A percentile compares a stretch with the other conserved stretches of the same genome.
Conservation (phyloP, 2,329 filamentous ascomycete genomes). For the Aspergillus neoniger region DNA sequence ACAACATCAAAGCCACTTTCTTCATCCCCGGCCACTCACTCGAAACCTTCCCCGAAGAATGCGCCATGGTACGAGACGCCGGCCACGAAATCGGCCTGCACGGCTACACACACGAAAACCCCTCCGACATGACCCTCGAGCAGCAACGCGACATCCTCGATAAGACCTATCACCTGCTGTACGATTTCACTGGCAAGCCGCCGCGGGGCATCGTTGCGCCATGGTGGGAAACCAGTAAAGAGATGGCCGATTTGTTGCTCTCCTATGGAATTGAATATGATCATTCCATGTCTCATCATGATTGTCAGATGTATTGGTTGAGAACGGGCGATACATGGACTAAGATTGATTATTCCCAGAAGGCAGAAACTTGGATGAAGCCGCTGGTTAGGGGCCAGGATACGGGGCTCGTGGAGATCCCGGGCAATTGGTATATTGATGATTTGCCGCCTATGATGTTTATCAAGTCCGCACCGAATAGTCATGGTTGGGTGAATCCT, state of each 20-base stretch:
- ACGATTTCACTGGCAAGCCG: conserved; percentile 72
- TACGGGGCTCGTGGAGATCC: conserved; percentile 49
- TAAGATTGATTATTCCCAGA: conserved; percentile 47
- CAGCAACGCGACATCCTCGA: conserved; percentile 76
- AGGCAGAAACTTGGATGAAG: conserved; percentile 50
- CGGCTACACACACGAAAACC: conserved; percentile 75
- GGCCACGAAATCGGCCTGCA: conserved; percentile 70
- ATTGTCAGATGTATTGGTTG: conserved; percentile 49
- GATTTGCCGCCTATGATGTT: conserved; percentile 51
- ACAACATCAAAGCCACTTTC: conserved; percentile 69
- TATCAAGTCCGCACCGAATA: conserved; percentile 52
- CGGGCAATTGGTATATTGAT: conserved; percentile 48
- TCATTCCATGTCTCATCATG: conserved; percentile 49
- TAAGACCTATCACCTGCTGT: conserved; percentile 73
- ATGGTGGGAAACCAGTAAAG: conserved; percentile 72
- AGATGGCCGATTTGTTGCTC: conserved; percentile 58
- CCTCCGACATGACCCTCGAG: conserved; percentile 69
- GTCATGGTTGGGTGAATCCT: conserved; percentile 60
- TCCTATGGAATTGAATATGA: conserved; percentile 49
- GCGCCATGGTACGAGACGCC: conserved; percentile 60
- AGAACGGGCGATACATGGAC: conserved; percentile 49
- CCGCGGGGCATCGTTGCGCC: conserved; percentile 73
- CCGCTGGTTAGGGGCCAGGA: conserved; percentile 49
- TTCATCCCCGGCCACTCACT: conserved; percentile 66
- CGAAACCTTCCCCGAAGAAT: conserved; percentile 68